Evolutionary conservation across 1,284 basidiomycete genomes (phyloP), one percentile per base, ranked within the genome.

Genomic region (Sphagnurus paluster): DNA sequence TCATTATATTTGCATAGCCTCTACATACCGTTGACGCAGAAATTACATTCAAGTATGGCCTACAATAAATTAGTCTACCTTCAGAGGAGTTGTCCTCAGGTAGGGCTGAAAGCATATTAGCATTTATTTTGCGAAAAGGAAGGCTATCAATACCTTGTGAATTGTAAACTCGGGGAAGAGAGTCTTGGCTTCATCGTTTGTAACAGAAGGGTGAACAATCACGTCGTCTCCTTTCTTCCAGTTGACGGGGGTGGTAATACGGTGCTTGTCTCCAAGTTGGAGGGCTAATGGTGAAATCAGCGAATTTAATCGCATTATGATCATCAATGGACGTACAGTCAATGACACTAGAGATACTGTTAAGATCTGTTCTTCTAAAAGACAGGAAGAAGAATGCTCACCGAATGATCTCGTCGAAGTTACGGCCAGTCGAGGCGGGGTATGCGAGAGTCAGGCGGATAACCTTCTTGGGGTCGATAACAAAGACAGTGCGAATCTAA

Each of bases 171-270:
- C 69, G 37, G 90, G 88, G 86, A 95, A 96, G 52, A 93, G 70
- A 26, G 78, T 84, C 71, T 93, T 87, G 24, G 93, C 95, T 70
- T 98, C 88, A 34, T 95, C 92, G 60, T 88, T 87, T 45, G 69
- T 73, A 40, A 98, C 93, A 6, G 77, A 70, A n/a, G 92, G 90
- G 70, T 98, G 94, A 33, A 99, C 86, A 61, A 99, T 98, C 48
- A 98, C 95, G 63, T 93, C 86, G 13, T 95, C 87, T 37, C 93
- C 94, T 65, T 86, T 85, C 54, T 87, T 82, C 96, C 96, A 98
- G 82, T 98, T 95, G 53, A 91, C 93, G 14, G 90, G 90, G 4
- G 91, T 93, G 13, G 89, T 87, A 51, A 93, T 68, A 61, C 81
- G 76, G 76, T 95, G 76, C 75, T 90, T 93, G 77, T 98, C 95